A percentile compares a stretch with the other conserved stretches of the same genome.
phyloP scores from a whole-genome alignment of 2,329 filamentous ascomycete genomes.

The Phialocephala subalpina region DNA sequence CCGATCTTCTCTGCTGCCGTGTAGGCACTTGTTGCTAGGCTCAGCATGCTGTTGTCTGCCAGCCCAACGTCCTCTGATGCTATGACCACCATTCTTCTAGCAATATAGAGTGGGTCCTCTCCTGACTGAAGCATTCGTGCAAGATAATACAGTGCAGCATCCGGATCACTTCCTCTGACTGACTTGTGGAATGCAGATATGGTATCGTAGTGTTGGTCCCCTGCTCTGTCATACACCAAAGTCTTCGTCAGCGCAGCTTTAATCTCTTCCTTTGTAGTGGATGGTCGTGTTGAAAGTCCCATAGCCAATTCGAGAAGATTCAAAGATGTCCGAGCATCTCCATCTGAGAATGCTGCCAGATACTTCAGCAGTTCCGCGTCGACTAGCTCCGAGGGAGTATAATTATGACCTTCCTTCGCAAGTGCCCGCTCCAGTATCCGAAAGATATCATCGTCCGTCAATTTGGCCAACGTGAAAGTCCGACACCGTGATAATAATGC shows the following conservation, averaged over 20 bases:
- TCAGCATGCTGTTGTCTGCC: conserved; percentile 84
- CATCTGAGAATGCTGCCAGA: conserved; percentile 86
- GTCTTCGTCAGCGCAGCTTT: conserved; percentile 89
- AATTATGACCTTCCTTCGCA: conserved; percentile 58
- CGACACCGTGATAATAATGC: conserved; percentile 89
- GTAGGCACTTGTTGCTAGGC: conserved; percentile 86
- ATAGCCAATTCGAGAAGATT: conserved; percentile 92
- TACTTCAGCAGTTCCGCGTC: conserved; percentile 82
- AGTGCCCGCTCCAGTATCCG: conserved; percentile 82
- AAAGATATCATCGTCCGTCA: conserved; percentile 75
- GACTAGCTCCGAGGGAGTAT: conserved; percentile 62
- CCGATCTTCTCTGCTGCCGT: conserved; percentile 92
- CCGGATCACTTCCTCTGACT: conserved; percentile 84
- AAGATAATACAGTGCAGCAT: conserved; percentile 93
- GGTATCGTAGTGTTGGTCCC: conserved; percentile 97
- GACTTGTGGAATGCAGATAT: conserved; percentile 98
- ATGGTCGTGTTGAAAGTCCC: conserved; percentile 70
- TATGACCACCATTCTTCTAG: conserved; percentile 91
- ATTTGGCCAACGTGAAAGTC: conserved; percentile 84
- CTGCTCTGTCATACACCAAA: conserved; percentile 91
- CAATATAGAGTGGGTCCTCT: conserved; percentile 92
- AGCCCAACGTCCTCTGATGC: conserved; percentile 94
- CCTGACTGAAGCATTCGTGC: conserved; percentile 95
- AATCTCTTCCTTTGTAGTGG: conserved; percentile 77
- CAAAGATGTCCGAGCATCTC: conserved; percentile 90